Evolutionary conservation across 2,329 filamentous ascomycete species (phyloP), one percentile per base, ranked within the genome.

Genomic region (Colletotrichum tofieldiae): DNA sequence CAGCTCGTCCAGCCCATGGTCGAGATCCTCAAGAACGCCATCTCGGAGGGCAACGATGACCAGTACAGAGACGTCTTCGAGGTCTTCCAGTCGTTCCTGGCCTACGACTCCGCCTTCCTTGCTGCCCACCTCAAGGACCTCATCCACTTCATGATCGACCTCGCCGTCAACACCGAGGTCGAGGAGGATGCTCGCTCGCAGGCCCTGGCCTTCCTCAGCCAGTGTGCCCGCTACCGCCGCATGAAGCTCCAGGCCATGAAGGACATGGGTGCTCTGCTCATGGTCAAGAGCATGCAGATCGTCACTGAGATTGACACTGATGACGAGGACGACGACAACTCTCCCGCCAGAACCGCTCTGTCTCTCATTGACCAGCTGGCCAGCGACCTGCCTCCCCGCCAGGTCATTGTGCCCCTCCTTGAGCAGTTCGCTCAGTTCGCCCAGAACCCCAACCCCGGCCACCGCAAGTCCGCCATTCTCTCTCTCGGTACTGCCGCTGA

Each of bases 401-500:
- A 98, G 84, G 96, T 98, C 47, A 93, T 98, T 69, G 94, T 98
- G 29, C 96, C 96, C 58, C 89, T 99, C 2, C 91, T 99, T 41
- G 93, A 97, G 77, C 91, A 94, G 65, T 93, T 98, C 76, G 92
- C 94, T 47, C 89, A 90, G 76, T 98, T 96, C 80, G 94, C 96
- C 76, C 89, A 89, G 77, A 92, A 91, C 79, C 84, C 88, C 72
- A 89, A 97, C 78, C 89, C 95, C 45, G 92, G 94, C 77, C 93
- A 93, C 84, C 92, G 96, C 72, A 93, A 96, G 83, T 95, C 96
- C 66, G 95, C 94, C 83, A 96, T 98, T 79, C 88, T 98, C 74
- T 93, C 96, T 60, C 89, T 99, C 6, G 96, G 96, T 72, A 97
- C 96, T 86, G 96, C 94, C 77, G 96, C 98, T 65, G 96, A 98